Percentiles rank a stretch among this genome's conserved stretches.
phyloP scores from a whole-genome alignment of 2,329 filamentous ascomycete species.

The Stagonosporopsis cucurbitacearum region DNA sequence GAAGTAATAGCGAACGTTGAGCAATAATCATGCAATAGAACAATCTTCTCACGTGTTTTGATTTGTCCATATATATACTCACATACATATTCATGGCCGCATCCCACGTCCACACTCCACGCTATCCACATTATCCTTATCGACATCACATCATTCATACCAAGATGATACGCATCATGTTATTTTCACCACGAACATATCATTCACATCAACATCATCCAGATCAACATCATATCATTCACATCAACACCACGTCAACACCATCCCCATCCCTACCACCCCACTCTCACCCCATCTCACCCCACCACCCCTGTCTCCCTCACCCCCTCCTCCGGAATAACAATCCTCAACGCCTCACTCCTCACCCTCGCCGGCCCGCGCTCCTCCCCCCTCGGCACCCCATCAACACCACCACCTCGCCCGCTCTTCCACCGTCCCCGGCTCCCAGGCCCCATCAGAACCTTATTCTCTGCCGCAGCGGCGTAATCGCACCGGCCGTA shows the following conservation, averaged over 20 bases:
- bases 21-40: no score
- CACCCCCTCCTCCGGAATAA: conserved; percentile 33
- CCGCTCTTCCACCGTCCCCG: conserved; percentile 24
- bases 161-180: no score
- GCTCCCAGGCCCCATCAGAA: conserved; percentile 29
- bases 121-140: background rate
- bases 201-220: no score
- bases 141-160: no score
- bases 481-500: conserved; percentile 41
- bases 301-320: conserved; percentile 27
- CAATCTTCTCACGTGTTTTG: no score
- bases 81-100: no score
- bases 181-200: no score
- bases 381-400: conserved; percentile 31
- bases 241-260: background rate
- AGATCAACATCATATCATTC: background rate
- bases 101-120: no score
- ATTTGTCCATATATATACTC: no score
- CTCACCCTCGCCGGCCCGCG: conserved; percentile 41
- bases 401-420: conserved; percentile 16
- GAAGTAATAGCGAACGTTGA: no score
- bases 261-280: background rate
- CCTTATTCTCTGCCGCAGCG: conserved; percentile 22
- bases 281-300: background rate
- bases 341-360: conserved; percentile 38